Evolutionary conservation across 257 asterid species (phyloP).

Genomic region (Ligustrum vulgare): DNA sequence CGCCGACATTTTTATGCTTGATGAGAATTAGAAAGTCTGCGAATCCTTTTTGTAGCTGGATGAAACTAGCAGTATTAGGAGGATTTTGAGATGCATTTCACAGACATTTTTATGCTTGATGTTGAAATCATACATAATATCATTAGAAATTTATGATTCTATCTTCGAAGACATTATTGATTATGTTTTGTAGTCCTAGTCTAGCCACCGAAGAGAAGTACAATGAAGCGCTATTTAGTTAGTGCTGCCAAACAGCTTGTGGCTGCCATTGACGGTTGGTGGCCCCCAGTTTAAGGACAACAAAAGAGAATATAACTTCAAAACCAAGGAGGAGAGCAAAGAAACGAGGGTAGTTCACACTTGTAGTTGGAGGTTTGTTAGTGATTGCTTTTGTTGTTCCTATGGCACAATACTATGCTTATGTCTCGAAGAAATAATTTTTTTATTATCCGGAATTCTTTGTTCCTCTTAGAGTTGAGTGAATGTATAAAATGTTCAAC

Average conservation of each 20-base stretch:
- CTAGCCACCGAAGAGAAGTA: slow-evolving; percentile 93
- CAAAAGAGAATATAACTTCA: slow-evolving; percentile 94
- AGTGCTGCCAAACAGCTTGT: slow-evolving; percentile 75
- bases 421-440: slow-evolving; percentile 76
- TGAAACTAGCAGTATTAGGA: not conserved
- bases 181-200: slow-evolving; percentile 55
- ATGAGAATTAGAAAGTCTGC: not conserved
- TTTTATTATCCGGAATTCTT: slow-evolving; percentile 16
- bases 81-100: too few species aligned
- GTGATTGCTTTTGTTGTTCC: slow-evolving; percentile 99
- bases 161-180: not conserved
- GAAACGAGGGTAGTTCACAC: slow-evolving; percentile 93
- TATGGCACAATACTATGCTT: slow-evolving; percentile 97
- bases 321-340: slow-evolving; percentile 89
- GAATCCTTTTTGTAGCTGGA: not conserved
- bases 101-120: not conserved
- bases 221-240: slow-evolving; percentile 74
- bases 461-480: slow-evolving; percentile 37
- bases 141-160: not conserved
- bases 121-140: not conserved
- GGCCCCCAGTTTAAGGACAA: slow-evolving; percentile 73
- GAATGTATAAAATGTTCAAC: slow-evolving; percentile 42
- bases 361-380: slow-evolving; percentile 94
- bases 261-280: slow-evolving; percentile 97
- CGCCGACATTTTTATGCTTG: not conserved